A percentile compares a stretch with the other conserved stretches of the same genome.
phyloP scores from a whole-genome alignment of 225 moss, liverwort and hornwort genomes.

The Pseudisothecium myosuroides region DNA sequence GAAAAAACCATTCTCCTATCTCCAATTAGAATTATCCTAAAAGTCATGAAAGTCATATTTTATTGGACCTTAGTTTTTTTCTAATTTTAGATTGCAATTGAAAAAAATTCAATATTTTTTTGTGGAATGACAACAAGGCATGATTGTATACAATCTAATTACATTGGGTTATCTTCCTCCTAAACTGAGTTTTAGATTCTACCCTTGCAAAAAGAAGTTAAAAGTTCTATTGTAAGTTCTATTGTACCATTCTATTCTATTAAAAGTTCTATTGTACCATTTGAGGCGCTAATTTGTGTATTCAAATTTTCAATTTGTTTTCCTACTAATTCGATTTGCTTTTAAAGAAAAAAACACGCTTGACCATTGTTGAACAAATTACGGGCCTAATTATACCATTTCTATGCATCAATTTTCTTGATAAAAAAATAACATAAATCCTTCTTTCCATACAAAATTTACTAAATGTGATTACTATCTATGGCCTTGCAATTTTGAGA shows the following conservation, averaged over 20 bases:
- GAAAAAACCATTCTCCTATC: fast-evolving
- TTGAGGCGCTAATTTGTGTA: not conserved
- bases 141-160: not conserved
- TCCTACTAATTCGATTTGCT: not conserved
- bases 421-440: too few relatives aligned
- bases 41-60: not conserved
- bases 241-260: too few relatives aligned
- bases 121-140: not conserved
- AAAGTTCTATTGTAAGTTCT: too few relatives aligned
- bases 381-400: not conserved
- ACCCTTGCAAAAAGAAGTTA: not conserved
- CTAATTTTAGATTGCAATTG: not conserved
- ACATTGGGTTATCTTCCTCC: fast-evolving
- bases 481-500: not conserved
- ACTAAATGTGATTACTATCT: not conserved
- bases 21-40: too few relatives aligned
- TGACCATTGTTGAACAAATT: not conserved
- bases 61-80: not conserved
- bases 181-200: not conserved
- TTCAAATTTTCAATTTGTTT: too few relatives aligned
- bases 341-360: not conserved
- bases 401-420: fast-evolving
- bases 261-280: too few relatives aligned
- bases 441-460: not conserved
- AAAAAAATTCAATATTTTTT: not conserved